Base-by-base conservation (phyloP, 306 rosid species). In the Prunus dulcis region DNA sequence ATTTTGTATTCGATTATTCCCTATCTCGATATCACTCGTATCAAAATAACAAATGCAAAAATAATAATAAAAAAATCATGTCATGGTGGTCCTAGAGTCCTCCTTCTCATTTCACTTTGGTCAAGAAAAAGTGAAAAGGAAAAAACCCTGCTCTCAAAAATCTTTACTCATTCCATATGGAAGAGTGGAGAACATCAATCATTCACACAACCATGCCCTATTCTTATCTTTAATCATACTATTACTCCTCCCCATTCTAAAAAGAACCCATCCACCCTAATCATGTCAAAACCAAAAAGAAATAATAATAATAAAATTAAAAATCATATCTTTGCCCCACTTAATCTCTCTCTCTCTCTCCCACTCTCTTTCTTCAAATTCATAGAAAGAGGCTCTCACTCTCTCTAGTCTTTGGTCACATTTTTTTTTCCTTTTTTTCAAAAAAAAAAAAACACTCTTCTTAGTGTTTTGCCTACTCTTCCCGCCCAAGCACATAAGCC, bases 171-270 rank as follows among this genome's bases (percentile, higher is more conserved):
- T 77, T 81, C 79, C 68, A 57, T 64, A 64, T 34, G 51, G 47
- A 76, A 69, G 84, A 82, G 88, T 80, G 87, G 88, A 81, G 75
- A 63, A 86, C 78, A 82, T 68, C 93, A 88, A 89, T 91, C 86
- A 91, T 88, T 87, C 92, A 69, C 79, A 65, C 92, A 83, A 87
- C 91, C 69, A 77, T 51, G 43, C 75, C 64, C 69, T 34, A 17
- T 13, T 61, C 72, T 41, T 56, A 53, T 73, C 90, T 88, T 82
- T 89, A 89, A 91, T 89, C 86, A 89, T 87, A 72, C 64, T 63
- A 17, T 9, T 23, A 11, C 60, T 53, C 6, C 6, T 55, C 60
- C 27, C 5, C 82, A 46, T 72, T 79, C 81, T 82, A 43, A 69
- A 20, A 43, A 41, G 49, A 34, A 75, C 22, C 79, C 53, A 74